phyloP scores from a whole-genome alignment of 164 flowering plant genomes.

The Vitis rupestris region DNA sequence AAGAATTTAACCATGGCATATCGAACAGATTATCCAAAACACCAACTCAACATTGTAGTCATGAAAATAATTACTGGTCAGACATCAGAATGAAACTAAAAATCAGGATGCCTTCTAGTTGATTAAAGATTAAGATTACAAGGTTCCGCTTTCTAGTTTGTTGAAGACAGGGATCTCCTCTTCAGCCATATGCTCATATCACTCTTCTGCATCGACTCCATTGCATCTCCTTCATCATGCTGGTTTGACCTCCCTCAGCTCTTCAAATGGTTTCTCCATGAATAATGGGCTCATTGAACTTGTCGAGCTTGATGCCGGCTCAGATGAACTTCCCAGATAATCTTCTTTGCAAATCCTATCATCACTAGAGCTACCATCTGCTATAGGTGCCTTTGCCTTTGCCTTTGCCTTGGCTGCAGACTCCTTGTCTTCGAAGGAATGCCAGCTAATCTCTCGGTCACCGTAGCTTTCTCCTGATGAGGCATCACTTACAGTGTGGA shows the following conservation, averaged over 20 bases:
- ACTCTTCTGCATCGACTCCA: slow-evolving; percentile 5
- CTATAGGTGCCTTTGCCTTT: slow-evolving; percentile 26
- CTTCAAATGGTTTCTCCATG: slow-evolving; percentile 13
- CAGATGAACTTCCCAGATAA: slow-evolving; percentile 8
- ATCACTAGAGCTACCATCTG: slow-evolving; percentile 26
- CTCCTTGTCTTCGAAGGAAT: slow-evolving; percentile 11
- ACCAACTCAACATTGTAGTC: no score
- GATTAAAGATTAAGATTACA: no score
- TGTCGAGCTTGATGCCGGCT: slow-evolving; percentile 19
- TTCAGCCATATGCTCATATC: slow-evolving; percentile 16
- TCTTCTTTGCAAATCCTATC: slow-evolving; percentile 10
- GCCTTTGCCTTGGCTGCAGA: slow-evolving; percentile 17
- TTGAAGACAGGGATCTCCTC: slow-evolving; percentile 40
- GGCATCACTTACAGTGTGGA: slow-evolving; percentile 54
- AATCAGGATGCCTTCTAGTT: no score
- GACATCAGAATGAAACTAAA: no score
- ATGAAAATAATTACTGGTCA: no score
- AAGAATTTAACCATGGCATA: no score
- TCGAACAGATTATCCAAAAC: no score
- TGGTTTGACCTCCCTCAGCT: slow-evolving; percentile 8
- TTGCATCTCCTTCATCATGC: slow-evolving; percentile 10
- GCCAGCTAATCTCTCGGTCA: slow-evolving; percentile 13
- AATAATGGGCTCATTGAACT: slow-evolving; percentile 5
- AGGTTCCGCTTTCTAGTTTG: slow-evolving; percentile 12
- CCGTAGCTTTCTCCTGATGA: slow-evolving; percentile 35